phyloP scores from a whole-genome alignment of 371 early-diverging fungal species.

The Batkoa obscura region DNA sequence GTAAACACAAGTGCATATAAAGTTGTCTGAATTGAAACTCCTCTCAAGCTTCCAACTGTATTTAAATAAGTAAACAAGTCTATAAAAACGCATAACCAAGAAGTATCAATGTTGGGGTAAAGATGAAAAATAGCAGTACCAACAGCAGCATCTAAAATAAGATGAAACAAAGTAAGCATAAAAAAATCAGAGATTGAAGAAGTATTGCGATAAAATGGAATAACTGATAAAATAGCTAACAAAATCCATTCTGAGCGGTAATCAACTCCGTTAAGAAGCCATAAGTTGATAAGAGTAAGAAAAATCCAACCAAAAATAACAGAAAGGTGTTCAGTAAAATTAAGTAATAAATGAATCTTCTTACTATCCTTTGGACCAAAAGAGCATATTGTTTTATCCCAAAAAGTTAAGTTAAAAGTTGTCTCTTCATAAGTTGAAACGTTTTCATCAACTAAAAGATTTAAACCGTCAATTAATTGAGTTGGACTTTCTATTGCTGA shows the following conservation, averaged over 20 bases:
- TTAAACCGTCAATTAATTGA: no score
- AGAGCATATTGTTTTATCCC: not conserved
- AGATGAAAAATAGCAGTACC: not conserved
- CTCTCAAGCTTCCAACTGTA: not conserved
- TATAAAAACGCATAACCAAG: conserved; percentile 7
- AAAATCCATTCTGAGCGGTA: not conserved
- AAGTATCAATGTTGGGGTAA: not conserved
- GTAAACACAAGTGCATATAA: not conserved
- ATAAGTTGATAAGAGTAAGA: not conserved
- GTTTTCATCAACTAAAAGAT: no score
- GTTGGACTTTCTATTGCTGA: no score
- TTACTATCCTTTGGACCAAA: not conserved
- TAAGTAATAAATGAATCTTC: not conserved
- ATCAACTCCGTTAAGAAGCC: not conserved
- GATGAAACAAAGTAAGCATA: not conserved
- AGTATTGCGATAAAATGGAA: not conserved
- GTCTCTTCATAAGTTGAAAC: no score
- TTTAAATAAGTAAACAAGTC: not conserved
- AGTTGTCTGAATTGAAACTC: not conserved
- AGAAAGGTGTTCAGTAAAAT: not conserved
- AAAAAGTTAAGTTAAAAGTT: not conserved
- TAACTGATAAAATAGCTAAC: not conserved
- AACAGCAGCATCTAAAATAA: not conserved
- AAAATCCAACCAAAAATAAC: not conserved
- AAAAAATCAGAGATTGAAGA: not conserved